Evolutionary conservation across 805 yeast genomes (phyloP).

Genomic region (Lipomyces sp.): DNA sequence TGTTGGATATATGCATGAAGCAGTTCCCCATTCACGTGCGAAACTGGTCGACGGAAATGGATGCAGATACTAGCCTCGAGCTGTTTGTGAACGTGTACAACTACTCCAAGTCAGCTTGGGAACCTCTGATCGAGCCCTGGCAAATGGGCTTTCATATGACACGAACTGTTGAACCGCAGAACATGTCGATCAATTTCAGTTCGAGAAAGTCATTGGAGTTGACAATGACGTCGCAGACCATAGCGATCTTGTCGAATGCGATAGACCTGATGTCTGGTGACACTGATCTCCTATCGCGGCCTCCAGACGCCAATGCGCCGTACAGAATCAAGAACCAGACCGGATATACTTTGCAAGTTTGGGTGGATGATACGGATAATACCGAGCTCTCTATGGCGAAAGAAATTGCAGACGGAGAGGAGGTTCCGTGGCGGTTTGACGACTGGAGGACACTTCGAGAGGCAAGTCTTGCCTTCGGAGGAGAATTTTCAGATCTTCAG

Average conservation of each 20-base stretch:
- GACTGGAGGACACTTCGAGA: slow-evolving; percentile 90
- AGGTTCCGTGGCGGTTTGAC: slow-evolving; percentile 84
- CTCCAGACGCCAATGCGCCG: slow-evolving; percentile 79
- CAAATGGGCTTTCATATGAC: slow-evolving; percentile 54
- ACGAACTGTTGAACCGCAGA: slow-evolving; percentile 44
- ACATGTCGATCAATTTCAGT: slow-evolving; percentile 61
- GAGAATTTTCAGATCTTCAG: neutral
- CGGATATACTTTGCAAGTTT: slow-evolving; percentile 73
- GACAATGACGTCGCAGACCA: slow-evolving; percentile 74
- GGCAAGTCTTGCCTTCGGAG: slow-evolving; percentile 30
- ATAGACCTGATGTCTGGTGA: slow-evolving; percentile 31
- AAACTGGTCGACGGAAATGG: slow-evolving; percentile 84
- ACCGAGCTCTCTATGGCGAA: slow-evolving; percentile 32
- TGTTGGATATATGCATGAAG: slow-evolving; percentile 68
- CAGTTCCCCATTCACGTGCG: slow-evolving; percentile 66
- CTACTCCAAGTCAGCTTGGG: slow-evolving; percentile 91
- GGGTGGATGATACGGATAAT: slow-evolving; percentile 58
- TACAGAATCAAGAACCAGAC: slow-evolving; percentile 79
- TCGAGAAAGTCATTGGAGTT: slow-evolving; percentile 75
- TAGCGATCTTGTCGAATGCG: slow-evolving; percentile 72
- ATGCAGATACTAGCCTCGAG: slow-evolving; percentile 62
- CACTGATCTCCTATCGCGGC: slow-evolving; percentile 42
- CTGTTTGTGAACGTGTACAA: slow-evolving; percentile 74
- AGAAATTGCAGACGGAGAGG: slow-evolving; percentile 46
- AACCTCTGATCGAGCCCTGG: slow-evolving; percentile 88